phyloP scores from a whole-genome alignment of 1,284 basidiomycete species.

The Mycosarcoma mackinlayi region DNA sequence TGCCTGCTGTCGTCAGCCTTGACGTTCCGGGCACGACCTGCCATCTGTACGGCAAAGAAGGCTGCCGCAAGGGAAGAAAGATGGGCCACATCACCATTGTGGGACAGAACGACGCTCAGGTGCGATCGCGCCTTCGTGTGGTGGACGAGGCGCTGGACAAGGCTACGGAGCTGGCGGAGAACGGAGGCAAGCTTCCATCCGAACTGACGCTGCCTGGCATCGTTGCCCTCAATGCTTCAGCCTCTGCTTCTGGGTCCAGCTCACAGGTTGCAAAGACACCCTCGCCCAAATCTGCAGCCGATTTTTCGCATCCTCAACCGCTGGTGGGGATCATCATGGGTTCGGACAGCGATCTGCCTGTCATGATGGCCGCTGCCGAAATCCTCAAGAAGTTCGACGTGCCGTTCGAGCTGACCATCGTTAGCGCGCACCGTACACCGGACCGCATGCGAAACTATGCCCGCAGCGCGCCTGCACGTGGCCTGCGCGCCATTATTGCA shows the following conservation, averaged over 20 bases:
- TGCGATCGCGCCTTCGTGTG: conserved; percentile 72
- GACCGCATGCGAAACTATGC: conserved; percentile 87
- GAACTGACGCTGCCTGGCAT: conserved; percentile 51
- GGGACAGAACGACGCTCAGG: conserved; percentile 82
- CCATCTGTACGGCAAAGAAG: conserved; percentile 93
- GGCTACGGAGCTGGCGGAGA: conserved; percentile 55
- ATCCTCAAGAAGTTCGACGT: conserved; percentile 84
- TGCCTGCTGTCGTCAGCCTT: conserved; percentile 61
- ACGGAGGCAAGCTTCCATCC: conserved; percentile 38
- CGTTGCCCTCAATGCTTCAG: conserved; percentile 22
- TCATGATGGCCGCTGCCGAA: conserved; percentile 88
- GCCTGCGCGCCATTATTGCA: conserved; percentile 84
- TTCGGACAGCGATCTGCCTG: conserved; percentile 94
- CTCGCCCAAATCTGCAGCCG: conserved; percentile 68
- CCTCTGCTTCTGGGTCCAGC: conserved; percentile 11
- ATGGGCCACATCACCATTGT: conserved; percentile 98
- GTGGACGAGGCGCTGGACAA: conserved; percentile 60
- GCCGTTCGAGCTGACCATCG: conserved; percentile 94
- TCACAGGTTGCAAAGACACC: conserved; percentile 42
- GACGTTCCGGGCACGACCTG: conserved; percentile 80
- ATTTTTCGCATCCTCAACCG: conserved; percentile 74
- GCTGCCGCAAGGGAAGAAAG: conserved; percentile 89
- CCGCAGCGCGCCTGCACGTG: conserved; percentile 79
- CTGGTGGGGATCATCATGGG: conserved; percentile 98
- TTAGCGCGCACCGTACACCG: conserved; percentile 95